Evolutionary conservation across 169 alveolate genomes (phyloP).

Genomic region (Theileria parva): DNA sequence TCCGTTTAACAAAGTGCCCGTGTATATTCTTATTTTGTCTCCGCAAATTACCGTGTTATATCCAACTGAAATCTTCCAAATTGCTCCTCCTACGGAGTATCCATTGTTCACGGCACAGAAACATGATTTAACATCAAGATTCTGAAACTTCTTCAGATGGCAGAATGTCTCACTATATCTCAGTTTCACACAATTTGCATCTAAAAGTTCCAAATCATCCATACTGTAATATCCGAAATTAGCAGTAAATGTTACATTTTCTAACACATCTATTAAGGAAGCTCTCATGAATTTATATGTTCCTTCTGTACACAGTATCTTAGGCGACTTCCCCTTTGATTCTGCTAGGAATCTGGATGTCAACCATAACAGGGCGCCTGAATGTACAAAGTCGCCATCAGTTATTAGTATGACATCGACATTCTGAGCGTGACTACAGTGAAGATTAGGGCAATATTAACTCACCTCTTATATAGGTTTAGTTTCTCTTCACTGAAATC

Average conservation of each 20-base stretch:
- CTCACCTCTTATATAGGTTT: constrained; percentile 25
- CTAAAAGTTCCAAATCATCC: constrained; percentile 35
- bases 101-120: constrained; percentile 55
- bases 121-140: constrained; percentile 10
- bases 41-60: constrained; percentile 39
- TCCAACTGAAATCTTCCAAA: constrained; percentile 44
- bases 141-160: constrained; percentile 15
- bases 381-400: constrained; percentile 59
- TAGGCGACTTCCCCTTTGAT: constrained; percentile 14
- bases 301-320: constrained; percentile 56
- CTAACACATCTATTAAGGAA: constrained; percentile 49
- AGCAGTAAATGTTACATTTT: constrained; percentile 47
- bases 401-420: constrained; percentile 55
- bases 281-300: constrained; percentile 63
- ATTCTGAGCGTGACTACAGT: neutral
- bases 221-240: constrained; percentile 34
- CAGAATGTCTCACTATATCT: constrained; percentile 41
- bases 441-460: neutral
- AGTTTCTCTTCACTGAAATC: constrained; percentile 42
- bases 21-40: constrained; percentile 25
- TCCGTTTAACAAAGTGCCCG: constrained; percentile 37
- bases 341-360: constrained; percentile 12
- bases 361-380: constrained; percentile 50
- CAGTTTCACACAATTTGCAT: constrained; percentile 26
- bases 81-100: constrained; percentile 58